phyloP scores from a whole-genome alignment of 345 rosid species.

The Eutrema heterophyllum region DNA sequence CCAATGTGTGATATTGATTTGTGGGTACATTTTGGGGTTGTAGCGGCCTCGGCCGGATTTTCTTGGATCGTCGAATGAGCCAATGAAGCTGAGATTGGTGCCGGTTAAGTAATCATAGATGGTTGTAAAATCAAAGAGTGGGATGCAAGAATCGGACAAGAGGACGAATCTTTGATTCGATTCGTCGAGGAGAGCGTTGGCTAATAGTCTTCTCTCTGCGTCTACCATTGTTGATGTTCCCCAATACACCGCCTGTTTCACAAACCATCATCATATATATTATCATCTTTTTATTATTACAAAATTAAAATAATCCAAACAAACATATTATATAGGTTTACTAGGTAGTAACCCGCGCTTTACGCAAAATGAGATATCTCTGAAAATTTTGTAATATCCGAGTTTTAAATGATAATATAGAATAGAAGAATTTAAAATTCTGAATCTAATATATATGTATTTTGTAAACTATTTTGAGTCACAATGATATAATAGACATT shows the following conservation, averaged over 20 bases:
- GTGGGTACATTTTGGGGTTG: conserved; percentile 51
- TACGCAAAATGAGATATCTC: too few species aligned
- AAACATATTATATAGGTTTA: neutral
- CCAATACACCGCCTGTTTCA: conserved; percentile 55
- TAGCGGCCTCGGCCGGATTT: conserved; percentile 55
- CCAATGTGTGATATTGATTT: conserved; percentile 55
- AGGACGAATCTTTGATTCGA: conserved; percentile 70
- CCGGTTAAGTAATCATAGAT: conserved; percentile 47
- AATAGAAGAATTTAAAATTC: too few species aligned
- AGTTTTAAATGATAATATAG: too few species aligned
- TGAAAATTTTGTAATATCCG: too few species aligned
- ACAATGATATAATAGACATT: too few species aligned
- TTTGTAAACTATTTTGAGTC: too few species aligned
- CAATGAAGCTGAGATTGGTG: conserved; percentile 44
- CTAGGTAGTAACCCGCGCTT: too few species aligned
- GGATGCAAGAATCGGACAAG: conserved; percentile 71
- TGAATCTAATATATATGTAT: too few species aligned
- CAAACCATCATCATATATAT: neutral
- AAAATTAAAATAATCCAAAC: neutral
- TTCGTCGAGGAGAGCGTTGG: conserved; percentile 58
- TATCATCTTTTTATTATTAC: neutral
- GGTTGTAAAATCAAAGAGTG: conserved; percentile 51
- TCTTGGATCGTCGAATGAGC: conserved; percentile 47
- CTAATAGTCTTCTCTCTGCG: conserved; percentile 67
- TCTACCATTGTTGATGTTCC: conserved; percentile 63